Evolutionary conservation across 2,329 filamentous ascomycete genomes (phyloP).

Genomic region (Fusarium nelsonii): DNA sequence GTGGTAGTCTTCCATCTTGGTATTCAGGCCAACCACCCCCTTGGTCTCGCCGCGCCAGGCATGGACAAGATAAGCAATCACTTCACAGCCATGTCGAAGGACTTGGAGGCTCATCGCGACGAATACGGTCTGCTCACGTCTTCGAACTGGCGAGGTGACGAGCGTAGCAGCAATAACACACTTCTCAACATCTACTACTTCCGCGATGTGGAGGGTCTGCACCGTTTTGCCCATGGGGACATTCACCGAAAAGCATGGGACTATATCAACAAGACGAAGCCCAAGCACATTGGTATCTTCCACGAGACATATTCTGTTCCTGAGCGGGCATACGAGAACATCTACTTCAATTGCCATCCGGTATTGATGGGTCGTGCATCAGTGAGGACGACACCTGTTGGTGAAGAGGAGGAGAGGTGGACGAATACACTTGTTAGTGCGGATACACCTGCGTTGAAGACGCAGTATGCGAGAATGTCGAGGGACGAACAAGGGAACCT

Average conservation of each 20-base stretch:
- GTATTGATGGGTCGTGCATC: constrained; percentile 52
- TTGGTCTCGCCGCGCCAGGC: constrained; percentile 62
- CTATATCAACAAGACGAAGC: constrained; percentile 58
- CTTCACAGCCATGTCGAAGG: constrained; percentile 56
- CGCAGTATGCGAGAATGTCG: constrained; percentile 52
- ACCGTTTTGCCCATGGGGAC: constrained; percentile 64
- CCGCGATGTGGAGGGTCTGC: constrained; percentile 60
- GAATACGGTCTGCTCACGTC: constrained; percentile 62
- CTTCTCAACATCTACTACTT: constrained; percentile 65
- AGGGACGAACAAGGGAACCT: constrained; percentile 43
- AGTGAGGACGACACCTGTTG: constrained; percentile 39
- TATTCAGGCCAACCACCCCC: constrained; percentile 61
- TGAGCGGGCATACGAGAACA: constrained; percentile 61
- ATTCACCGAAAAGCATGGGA: constrained; percentile 64
- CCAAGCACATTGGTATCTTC: constrained; percentile 62
- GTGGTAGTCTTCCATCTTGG: constrained; percentile 61
- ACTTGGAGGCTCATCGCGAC: constrained; percentile 53
- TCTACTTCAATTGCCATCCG: constrained; percentile 62
- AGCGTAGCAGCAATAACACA: constrained; percentile 56
- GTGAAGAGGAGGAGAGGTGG: constrained; percentile 48
- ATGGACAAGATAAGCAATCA: constrained; percentile 54
- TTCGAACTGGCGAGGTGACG: constrained; percentile 56
- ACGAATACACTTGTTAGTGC: constrained; percentile 53
- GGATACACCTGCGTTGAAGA: constrained; percentile 50
- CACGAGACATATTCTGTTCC: constrained; percentile 66